phyloP scores from a whole-genome alignment of 2,329 filamentous ascomycete species.

The Colletotrichum theobromicola region DNA sequence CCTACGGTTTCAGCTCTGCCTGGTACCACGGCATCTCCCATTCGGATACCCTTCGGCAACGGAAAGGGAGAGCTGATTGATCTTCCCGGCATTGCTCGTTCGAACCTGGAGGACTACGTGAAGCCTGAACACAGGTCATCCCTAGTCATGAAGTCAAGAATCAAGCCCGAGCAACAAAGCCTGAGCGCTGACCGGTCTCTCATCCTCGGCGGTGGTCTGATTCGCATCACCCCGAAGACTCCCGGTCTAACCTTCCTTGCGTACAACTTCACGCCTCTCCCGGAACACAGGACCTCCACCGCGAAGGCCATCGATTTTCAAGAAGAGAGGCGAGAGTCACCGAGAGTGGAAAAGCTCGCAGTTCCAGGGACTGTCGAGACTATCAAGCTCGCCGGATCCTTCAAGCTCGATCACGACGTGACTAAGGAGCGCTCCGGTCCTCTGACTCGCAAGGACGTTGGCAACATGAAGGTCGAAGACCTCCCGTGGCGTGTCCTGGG shows the following conservation, averaged over 20 bases:
- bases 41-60: constrained; percentile 87
- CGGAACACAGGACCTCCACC: constrained; percentile 77
- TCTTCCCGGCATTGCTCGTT: constrained; percentile 82
- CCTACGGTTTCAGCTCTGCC: constrained; percentile 86
- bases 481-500: constrained; percentile 83
- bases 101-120: constrained; percentile 74
- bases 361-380: constrained; percentile 59
- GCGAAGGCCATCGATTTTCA: constrained; percentile 81
- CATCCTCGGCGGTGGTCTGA: constrained; percentile 82
- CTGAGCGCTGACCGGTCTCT: constrained; percentile 82
- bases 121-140: constrained; percentile 66
- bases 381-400: constrained; percentile 75
- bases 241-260: constrained; percentile 71
- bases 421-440: constrained; percentile 80
- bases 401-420: constrained; percentile 80
- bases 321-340: constrained; percentile 59
- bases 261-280: constrained; percentile 86
- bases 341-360: constrained; percentile 68
- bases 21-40: constrained; percentile 93
- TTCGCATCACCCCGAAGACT: constrained; percentile 81
- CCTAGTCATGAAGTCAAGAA: constrained; percentile 79
- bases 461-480: constrained; percentile 66
- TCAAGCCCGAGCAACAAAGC: constrained; percentile 74
- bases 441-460: constrained; percentile 67
- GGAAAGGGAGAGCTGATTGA: constrained; percentile 92